Evolutionary conservation across 2,329 filamentous ascomycete genomes (phyloP).

Genomic region (Alternaria gaisen): DNA sequence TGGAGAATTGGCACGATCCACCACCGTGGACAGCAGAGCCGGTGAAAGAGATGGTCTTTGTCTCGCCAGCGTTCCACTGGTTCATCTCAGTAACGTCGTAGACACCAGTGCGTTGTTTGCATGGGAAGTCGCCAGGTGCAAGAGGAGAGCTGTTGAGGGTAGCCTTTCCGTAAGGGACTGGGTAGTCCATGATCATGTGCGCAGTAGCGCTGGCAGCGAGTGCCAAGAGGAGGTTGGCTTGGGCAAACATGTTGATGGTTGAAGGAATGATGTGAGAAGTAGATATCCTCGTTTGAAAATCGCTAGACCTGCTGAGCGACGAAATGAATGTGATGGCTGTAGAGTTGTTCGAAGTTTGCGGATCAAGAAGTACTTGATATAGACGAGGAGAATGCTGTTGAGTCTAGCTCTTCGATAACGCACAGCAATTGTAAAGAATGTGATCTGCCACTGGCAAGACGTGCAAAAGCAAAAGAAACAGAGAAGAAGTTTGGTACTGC

Average conservation of each 20-base stretch:
- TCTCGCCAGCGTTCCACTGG: constrained; percentile 64
- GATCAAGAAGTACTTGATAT: constrained; percentile 11
- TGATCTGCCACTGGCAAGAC: constrained; percentile 51
- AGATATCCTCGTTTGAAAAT: constrained; percentile 33
- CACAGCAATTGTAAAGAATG: constrained; percentile 39
- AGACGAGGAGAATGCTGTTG: constrained; percentile 12
- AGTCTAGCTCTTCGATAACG: constrained; percentile 37
- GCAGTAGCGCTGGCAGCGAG: constrained; percentile 70
- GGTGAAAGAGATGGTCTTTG: constrained; percentile 37
- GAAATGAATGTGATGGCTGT: constrained; percentile 27
- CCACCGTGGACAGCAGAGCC: constrained; percentile 80
- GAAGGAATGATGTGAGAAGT: constrained; percentile 28
- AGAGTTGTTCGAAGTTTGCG: constrained; percentile 16
- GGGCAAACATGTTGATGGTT: constrained; percentile 59
- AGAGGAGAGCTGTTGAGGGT: constrained; percentile 72
- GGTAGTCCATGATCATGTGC: constrained; percentile 71
- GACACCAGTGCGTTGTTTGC: constrained; percentile 69
- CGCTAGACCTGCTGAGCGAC: constrained; percentile 53
- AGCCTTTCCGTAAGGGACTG: constrained; percentile 66
- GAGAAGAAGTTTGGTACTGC: constrained; percentile 33
- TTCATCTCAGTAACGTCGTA: constrained; percentile 66
- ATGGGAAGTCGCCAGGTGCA: constrained; percentile 74
- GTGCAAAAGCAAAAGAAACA: constrained; percentile 27
- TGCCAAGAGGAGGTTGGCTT: constrained; percentile 60
- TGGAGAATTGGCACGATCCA: constrained; percentile 87